Evolutionary conservation across 2,329 filamentous ascomycete species (phyloP).

Genomic region (Colletotrichum tropicale): DNA sequence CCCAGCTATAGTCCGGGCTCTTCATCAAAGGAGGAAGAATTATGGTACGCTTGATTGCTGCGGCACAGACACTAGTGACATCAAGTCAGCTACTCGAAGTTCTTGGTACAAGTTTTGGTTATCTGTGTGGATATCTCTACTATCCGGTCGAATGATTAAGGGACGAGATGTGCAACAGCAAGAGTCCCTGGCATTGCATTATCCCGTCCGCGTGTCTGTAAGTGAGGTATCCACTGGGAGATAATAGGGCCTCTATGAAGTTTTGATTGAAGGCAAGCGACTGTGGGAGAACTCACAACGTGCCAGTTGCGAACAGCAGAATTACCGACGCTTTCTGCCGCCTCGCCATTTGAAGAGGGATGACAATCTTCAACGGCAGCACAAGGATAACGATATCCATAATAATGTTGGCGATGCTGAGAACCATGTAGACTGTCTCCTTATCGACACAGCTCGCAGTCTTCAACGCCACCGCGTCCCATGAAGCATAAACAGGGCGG

Average conservation of each 20-base stretch:
- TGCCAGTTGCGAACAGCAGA: neutral
- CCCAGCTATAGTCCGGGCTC: slow-evolving; percentile 29
- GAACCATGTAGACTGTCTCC: neutral
- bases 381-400: neutral
- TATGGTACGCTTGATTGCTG: slow-evolving; percentile 30
- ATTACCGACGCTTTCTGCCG: slow-evolving; percentile 1
- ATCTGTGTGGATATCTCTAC: neutral
- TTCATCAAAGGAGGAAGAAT: slow-evolving; percentile 28
- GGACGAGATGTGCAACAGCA: no score
- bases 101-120: fast-evolving
- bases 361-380: neutral
- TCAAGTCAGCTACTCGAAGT: neutral
- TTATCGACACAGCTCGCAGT: neutral
- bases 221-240: no score
- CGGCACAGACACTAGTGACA: slow-evolving; percentile 26
- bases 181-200: no score
- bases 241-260: neutral
- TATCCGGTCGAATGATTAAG: neutral
- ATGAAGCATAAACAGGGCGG: slow-evolving; percentile 1
- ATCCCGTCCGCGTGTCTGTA: no score
- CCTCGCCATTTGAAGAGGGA: neutral
- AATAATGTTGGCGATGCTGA: neutral
- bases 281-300: neutral
- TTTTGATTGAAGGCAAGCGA: neutral
- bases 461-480: neutral